These are phyloP conservation scores for Marsdenia floribunda DNA, from an alignment of 257 asterid genomes.

Conservation along the genomic window DNA sequence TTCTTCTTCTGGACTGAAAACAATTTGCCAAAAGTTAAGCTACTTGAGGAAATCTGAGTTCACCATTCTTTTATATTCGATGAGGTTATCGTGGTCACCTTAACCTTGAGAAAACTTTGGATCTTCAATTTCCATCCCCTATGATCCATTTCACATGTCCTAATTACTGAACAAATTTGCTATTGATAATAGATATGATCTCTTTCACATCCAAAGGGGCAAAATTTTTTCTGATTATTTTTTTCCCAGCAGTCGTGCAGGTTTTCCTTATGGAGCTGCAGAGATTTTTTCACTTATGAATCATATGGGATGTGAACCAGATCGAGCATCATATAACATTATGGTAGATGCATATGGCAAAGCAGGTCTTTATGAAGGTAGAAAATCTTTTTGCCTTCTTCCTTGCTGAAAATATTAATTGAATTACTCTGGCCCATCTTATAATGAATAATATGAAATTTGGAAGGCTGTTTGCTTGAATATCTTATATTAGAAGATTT, in stretches of 20 bases:
- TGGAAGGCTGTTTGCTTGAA: not conserved
- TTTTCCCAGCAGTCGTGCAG: conserved; percentile 59
- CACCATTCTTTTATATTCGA: not conserved
- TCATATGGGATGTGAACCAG: conserved; percentile 85
- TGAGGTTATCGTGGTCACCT: not conserved
- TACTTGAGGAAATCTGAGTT: not conserved
- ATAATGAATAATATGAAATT: not conserved
- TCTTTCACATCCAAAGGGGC: not conserved
- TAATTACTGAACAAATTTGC: not conserved
- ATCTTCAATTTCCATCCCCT: not conserved
- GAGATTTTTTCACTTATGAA: conserved; percentile 83
- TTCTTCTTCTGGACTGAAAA: not conserved
- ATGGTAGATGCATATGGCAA: conserved; percentile 88
- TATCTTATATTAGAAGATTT: not conserved
- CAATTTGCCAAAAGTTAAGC: not conserved
- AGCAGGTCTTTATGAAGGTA: conserved; percentile 79
- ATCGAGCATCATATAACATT: conserved; percentile 76
- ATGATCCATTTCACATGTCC: not conserved
- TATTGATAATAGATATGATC: not conserved
- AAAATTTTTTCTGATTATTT: conserved; percentile 1
- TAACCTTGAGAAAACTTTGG: not conserved
- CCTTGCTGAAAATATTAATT: not conserved
- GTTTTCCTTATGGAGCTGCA: conserved; percentile 74
- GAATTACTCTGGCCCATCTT: not conserved
- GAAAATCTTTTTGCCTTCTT: not conserved